Evolutionary conservation across 805 yeast species (phyloP).

Genomic region (Starmerella floris): DNA sequence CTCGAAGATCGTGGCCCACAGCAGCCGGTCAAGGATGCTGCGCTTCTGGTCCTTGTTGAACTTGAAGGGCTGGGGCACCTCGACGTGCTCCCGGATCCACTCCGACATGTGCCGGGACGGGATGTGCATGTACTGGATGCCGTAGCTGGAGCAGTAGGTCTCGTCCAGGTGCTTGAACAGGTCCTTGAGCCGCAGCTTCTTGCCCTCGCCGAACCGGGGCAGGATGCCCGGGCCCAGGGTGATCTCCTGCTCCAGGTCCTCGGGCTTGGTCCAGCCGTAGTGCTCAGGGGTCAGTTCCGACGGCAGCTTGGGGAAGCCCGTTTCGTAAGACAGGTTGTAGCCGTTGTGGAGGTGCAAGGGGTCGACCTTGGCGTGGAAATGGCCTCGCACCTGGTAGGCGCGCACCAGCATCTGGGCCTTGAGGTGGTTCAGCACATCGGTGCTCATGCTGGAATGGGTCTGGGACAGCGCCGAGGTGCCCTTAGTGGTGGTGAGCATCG

Average conservation of each 20-base stretch:
- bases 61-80: conserved; percentile 76
- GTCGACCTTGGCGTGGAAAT: conserved; percentile 85
- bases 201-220: conserved; percentile 68
- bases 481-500: conserved; percentile 44
- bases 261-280: conserved; percentile 74
- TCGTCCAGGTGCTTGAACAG: conserved; percentile 65
- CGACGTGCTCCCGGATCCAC: conserved; percentile 95
- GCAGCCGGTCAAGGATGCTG: conserved; percentile 87
- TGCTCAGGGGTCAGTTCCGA: conserved; percentile 81
- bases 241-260: conserved; percentile 66
- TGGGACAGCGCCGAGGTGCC: conserved; percentile 29
- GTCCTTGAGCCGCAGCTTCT: conserved; percentile 60
- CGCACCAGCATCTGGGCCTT: conserved; percentile 93
- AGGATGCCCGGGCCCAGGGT: conserved; percentile 95
- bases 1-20: conserved; percentile 95
- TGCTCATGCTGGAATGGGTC: conserved; percentile 30
- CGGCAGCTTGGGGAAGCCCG: conserved; percentile 35
- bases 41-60: conserved; percentile 82
- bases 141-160: conserved; percentile 77
- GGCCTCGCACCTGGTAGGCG: conserved; percentile 98
- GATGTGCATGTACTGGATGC: conserved; percentile 92
- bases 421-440: conserved; percentile 45
- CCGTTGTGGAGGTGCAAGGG: conserved; percentile 89
- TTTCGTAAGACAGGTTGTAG: conserved; percentile 33
- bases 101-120: conserved; percentile 92